Evolutionary conservation across 163 green algal species (phyloP).

Genomic region (Scenedesmus sp.): DNA sequence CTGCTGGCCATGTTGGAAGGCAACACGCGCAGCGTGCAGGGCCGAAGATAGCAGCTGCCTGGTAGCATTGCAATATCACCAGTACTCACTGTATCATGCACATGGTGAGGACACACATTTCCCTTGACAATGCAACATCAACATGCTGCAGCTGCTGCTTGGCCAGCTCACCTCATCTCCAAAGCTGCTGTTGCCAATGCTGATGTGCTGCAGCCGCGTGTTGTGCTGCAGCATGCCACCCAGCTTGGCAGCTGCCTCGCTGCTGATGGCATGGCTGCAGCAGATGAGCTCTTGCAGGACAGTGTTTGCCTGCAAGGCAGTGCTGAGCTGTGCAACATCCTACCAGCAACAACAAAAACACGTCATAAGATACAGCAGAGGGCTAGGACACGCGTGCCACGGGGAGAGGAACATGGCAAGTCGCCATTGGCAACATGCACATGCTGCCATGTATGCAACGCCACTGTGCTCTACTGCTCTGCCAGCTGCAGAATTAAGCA

Average conservation of each 20-base stretch:
- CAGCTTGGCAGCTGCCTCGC: slow-evolving; percentile 52
- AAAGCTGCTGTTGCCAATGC: slow-evolving; percentile 62
- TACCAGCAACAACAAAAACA: background rate
- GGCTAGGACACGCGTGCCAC: background rate
- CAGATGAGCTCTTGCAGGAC: slow-evolving; percentile 71
- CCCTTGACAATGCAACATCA: background rate
- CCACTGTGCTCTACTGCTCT: no score
- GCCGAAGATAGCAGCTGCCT: background rate
- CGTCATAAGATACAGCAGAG: background rate
- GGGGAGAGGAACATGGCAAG: background rate
- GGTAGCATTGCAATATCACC: background rate
- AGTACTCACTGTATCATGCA: background rate
- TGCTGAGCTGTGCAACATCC: slow-evolving; percentile 59
- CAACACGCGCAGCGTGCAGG: no score
- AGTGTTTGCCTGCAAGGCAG: slow-evolving; percentile 66
- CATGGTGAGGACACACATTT: background rate
- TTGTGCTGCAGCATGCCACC: slow-evolving; percentile 54
- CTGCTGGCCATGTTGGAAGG: no score
- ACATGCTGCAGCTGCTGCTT: background rate
- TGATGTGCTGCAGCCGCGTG: slow-evolving; percentile 54
- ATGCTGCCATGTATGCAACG: no score
- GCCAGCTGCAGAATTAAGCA: no score
- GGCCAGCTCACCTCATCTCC: slow-evolving; percentile 21
- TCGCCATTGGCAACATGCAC: no score
- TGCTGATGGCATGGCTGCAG: slow-evolving; percentile 61